Conservation (phyloP, 345 rosid genomes). For the Hibiscus tridactylites region DNA sequence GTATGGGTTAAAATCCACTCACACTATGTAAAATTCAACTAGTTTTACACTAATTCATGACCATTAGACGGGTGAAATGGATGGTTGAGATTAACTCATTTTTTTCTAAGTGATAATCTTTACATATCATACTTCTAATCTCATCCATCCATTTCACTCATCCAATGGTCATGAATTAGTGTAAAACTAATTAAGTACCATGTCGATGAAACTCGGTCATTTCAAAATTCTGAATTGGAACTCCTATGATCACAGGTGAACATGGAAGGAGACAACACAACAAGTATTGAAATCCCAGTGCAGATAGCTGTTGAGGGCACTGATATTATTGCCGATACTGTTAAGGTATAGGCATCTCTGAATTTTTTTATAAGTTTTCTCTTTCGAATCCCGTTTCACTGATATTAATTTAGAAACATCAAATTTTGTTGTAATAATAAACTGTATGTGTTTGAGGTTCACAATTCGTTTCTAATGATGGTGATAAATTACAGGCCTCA, state of each 20-base stretch:
- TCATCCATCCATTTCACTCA: too few relatives aligned
- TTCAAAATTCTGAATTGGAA: slow-evolving; percentile 8
- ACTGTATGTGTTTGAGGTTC: background rate
- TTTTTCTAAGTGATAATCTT: too few relatives aligned
- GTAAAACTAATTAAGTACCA: background rate
- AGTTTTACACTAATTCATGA: too few relatives aligned
- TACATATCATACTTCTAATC: too few relatives aligned
- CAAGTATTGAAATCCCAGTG: slow-evolving; percentile 44
- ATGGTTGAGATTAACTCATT: too few relatives aligned
- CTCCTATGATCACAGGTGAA: slow-evolving; percentile 14
- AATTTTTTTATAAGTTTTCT: background rate
- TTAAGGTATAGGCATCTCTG: slow-evolving; percentile 40
- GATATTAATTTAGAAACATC: background rate
- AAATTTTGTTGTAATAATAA: slow-evolving; percentile 2
- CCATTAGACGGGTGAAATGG: too few relatives aligned
- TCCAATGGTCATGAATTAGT: background rate
- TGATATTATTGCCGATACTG: slow-evolving; percentile 26
- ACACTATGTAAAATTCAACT: too few relatives aligned
- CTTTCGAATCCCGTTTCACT: background rate
- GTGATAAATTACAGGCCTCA: slow-evolving; percentile 29
- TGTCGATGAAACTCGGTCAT: background rate
- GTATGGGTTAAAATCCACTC: too few relatives aligned
- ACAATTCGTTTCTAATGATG: slow-evolving; percentile 1
- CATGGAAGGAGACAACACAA: slow-evolving; percentile 58
- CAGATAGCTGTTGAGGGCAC: slow-evolving; percentile 32